A percentile compares a stretch with the other conserved stretches of the same genome.
Conservation (phyloP, 2,329 filamentous ascomycete species). For the Albifimbria verrucaria region DNA sequence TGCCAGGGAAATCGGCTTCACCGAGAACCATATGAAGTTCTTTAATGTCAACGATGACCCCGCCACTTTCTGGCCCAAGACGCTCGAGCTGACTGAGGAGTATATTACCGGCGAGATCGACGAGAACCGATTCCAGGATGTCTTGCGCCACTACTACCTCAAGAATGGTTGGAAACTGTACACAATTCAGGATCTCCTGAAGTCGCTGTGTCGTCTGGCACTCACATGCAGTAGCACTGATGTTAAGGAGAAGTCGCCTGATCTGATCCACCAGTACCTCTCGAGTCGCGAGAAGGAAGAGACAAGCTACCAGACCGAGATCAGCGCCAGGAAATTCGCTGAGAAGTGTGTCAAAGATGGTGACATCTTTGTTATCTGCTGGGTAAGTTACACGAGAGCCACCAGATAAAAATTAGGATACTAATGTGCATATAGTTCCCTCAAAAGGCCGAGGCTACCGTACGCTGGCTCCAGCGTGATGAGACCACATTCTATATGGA, state of each 20-base stretch:
- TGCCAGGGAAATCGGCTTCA: conserved; percentile 77
- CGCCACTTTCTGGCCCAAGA: conserved; percentile 79
- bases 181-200: conserved; percentile 84
- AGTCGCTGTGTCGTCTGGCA: conserved; percentile 75
- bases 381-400: conserved; percentile 60
- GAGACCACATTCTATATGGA: conserved; percentile 82
- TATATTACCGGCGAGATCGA: conserved; percentile 81
- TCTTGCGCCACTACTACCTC: conserved; percentile 87
- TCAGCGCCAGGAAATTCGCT: conserved; percentile 85
- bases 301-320: conserved; percentile 86
- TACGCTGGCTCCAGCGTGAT: conserved; percentile 68
- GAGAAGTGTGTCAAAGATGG: conserved; percentile 91
- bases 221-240: conserved; percentile 82
- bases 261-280: conserved; percentile 85
- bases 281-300: conserved; percentile 76
- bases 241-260: conserved; percentile 87
- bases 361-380: conserved; percentile 86
- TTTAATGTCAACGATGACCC: conserved; percentile 61
- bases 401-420: not conserved
- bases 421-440: conserved; percentile 57
- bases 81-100: conserved; percentile 81
- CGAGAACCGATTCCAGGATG: conserved; percentile 80
- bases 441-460: conserved; percentile 61
- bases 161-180: conserved; percentile 91
- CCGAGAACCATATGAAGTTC: conserved; percentile 75